Conservation (phyloP, 352 stramenopile genomes). For the Globisporangium cederbergense region DNA sequence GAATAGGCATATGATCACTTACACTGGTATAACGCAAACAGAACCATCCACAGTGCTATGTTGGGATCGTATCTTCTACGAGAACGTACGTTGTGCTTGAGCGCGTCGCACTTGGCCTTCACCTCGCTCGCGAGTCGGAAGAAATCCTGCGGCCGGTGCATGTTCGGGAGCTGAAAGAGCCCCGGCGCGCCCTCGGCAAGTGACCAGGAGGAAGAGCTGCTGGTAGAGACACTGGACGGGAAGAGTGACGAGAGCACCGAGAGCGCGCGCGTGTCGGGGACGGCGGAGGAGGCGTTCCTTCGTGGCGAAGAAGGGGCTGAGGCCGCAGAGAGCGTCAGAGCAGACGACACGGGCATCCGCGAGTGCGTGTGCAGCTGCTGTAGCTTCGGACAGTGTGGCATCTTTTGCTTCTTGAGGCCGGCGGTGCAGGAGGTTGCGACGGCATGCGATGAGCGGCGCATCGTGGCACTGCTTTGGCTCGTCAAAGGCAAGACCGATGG, state of each 20-base stretch:
- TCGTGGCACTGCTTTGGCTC: not conserved
- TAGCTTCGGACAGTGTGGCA: too few relatives aligned
- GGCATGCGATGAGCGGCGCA: constrained; percentile 2
- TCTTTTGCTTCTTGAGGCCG: not conserved
- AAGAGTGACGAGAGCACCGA: constrained; percentile 20
- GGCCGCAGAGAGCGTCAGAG: not conserved
- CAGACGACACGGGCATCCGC: not conserved
- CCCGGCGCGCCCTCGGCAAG: constrained; percentile 24
- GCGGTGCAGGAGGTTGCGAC: not conserved
- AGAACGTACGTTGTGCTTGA: constrained; percentile 50
- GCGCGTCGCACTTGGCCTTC: constrained; percentile 48
- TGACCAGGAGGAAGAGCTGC: not conserved
- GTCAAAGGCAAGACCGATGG: not conserved
- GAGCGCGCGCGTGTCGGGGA: not conserved
- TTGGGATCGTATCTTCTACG: not conserved
- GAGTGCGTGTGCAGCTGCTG: not conserved
- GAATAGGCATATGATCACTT: not conserved
- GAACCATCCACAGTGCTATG: not conserved
- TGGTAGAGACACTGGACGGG: constrained; percentile 1
- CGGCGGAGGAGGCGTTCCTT: not conserved
- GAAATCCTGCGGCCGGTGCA: constrained; percentile 65
- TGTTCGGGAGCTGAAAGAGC: constrained; percentile 67
- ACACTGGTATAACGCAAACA: constrained; percentile 7
- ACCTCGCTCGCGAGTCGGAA: constrained; percentile 46
- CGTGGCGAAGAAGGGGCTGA: not conserved